A percentile compares a stretch with the other conserved stretches of the same genome.
These are phyloP conservation scores for Mortierella sp. DNA, from an alignment of 371 early-diverging fungal species.

Conservation along the genomic window DNA sequence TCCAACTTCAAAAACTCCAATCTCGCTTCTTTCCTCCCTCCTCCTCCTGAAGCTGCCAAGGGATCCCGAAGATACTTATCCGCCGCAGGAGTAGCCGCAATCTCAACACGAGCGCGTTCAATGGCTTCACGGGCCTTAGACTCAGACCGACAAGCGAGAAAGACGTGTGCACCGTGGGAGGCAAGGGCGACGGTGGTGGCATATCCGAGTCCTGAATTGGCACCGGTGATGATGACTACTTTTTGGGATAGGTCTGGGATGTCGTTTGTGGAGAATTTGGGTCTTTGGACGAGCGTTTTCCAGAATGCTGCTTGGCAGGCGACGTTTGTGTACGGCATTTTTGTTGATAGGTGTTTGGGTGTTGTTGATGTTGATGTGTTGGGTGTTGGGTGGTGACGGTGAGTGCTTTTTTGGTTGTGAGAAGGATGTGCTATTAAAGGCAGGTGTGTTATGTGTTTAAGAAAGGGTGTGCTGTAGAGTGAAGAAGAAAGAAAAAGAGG, in stretches of 20 bases:
- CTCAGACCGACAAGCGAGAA: conserved; percentile 73
- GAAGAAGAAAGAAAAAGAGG: neutral
- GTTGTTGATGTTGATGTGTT: neutral
- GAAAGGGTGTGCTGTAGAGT: neutral
- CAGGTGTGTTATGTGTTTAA: neutral
- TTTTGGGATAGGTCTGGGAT: conserved; percentile 79
- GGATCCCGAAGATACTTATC: no score
- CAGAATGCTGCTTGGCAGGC: conserved; percentile 45
- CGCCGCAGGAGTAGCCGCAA: neutral
- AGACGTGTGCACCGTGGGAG: conserved; percentile 71
- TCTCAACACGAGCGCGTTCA: conserved; percentile 63
- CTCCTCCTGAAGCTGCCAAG: no score
- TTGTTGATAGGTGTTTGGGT: neutral
- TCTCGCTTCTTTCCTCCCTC: neutral
- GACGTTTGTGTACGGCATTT: conserved; percentile 49
- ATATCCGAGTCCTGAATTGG: conserved; percentile 79
- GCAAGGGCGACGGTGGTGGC: conserved; percentile 75
- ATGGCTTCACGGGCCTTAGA: conserved; percentile 65
- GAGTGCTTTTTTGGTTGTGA: neutral
- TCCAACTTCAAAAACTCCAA: conserved; percentile 73
- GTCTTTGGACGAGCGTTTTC: conserved; percentile 41
- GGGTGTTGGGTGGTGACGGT: neutral
- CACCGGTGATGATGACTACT: conserved; percentile 82
- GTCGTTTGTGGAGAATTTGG: conserved; percentile 54
- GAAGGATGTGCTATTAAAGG: neutral